Evolutionary conservation across 148 eudicot species (phyloP).

Genomic region (Spergularia marina): DNA sequence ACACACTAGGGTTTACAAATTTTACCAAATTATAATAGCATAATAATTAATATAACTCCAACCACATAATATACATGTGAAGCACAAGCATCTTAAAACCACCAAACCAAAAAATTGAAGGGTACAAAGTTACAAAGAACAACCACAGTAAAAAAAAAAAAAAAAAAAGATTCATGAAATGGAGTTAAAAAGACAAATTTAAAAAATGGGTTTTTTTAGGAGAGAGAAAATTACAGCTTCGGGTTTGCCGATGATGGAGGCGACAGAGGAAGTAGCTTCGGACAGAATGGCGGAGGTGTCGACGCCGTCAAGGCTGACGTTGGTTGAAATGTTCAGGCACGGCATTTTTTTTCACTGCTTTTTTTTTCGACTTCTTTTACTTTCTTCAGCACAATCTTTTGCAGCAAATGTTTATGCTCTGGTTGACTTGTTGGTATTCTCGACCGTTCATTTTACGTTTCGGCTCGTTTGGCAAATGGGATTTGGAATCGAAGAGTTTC

Average conservation of each 20-base stretch:
- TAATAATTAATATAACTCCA: neutral
- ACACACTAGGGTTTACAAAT: too few relatives aligned
- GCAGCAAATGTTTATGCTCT: too few relatives aligned
- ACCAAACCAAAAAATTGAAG: neutral
- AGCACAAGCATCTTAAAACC: neutral
- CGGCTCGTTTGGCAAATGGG: too few relatives aligned
- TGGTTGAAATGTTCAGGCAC: conserved; percentile 79
- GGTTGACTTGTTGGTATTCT: too few relatives aligned
- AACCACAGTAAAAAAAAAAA: neutral
- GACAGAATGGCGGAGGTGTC: conserved; percentile 81
- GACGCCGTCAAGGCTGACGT: conserved; percentile 75
- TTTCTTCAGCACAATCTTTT: neutral
- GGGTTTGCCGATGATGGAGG: conserved; percentile 79
- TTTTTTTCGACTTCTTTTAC: neutral
- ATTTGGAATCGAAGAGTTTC: too few relatives aligned
- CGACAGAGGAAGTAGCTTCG: conserved; percentile 76
- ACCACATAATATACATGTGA: neutral
- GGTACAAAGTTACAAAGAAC: neutral
- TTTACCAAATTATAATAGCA: neutral
- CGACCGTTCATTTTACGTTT: too few relatives aligned
- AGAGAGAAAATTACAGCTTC: conserved; percentile 38
- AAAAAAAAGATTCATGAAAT: neutral
- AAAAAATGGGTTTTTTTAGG: neutral
- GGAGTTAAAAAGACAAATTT: neutral
- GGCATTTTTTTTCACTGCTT: conserved; percentile 44